These are phyloP conservation scores for Hordeum marinum DNA, from an alignment of 176 grass and related monocot genomes.

Conservation along the genomic window DNA sequence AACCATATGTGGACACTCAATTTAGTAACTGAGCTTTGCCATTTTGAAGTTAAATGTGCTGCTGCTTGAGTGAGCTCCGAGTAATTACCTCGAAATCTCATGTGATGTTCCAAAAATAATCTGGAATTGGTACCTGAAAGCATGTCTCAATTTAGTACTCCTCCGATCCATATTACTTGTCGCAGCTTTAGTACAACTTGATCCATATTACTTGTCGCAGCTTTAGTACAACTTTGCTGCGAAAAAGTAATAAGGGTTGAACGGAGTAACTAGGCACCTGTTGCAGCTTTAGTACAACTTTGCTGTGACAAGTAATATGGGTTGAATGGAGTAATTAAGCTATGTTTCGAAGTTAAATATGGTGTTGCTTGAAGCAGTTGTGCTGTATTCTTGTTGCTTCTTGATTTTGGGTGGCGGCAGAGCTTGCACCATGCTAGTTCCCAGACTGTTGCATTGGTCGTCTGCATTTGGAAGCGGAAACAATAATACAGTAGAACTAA, in stretches of 20 bases:
- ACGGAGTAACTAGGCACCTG: too few relatives aligned
- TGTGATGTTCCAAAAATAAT: neutral
- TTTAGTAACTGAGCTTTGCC: neutral
- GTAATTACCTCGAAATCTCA: too few relatives aligned
- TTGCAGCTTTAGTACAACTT: too few relatives aligned
- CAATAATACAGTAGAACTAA: too few relatives aligned
- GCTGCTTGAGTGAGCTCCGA: neutral
- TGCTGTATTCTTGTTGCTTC: neutral
- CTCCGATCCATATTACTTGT: too few relatives aligned
- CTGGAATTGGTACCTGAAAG: neutral
- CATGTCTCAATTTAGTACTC: too few relatives aligned
- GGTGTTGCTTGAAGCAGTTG: neutral
- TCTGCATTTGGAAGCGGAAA: neutral
- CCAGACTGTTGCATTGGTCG: neutral
- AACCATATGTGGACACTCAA: neutral
- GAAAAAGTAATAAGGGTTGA: too few relatives aligned
- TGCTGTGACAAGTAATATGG: too few relatives aligned
- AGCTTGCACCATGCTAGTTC: neutral
- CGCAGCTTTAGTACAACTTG: too few relatives aligned
- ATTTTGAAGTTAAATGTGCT: neutral
- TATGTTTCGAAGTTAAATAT: neutral
- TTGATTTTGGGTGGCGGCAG: neutral
- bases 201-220: too few relatives aligned
- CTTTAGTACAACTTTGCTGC: too few relatives aligned
- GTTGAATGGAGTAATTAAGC: too few relatives aligned